phyloP scores from a whole-genome alignment of 2,329 filamentous ascomycete species.

The Cladosporium halotolerans region DNA sequence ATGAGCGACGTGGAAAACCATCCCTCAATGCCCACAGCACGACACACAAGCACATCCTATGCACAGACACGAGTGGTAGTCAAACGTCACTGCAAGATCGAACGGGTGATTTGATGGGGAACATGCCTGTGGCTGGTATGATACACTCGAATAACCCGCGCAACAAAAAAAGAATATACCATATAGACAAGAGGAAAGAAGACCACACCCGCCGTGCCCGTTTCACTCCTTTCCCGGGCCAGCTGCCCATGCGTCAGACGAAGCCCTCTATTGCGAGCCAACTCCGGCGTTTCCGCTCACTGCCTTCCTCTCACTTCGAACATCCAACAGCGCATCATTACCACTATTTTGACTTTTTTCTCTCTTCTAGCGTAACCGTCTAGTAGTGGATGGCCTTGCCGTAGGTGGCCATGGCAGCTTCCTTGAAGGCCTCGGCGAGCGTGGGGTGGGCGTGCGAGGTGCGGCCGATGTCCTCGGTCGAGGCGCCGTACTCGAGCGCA shows the following conservation, averaged over 20 bases:
- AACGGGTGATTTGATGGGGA: background rate
- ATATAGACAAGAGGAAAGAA: slow-evolving; percentile 4
- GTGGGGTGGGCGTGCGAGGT: slow-evolving; percentile 97
- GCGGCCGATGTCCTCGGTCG: slow-evolving; percentile 86
- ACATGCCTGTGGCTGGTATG: background rate
- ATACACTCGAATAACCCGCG: background rate
- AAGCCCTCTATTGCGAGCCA: no score
- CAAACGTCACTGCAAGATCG: no score
- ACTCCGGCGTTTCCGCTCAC: no score
- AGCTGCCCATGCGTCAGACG: no score
- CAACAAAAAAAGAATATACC: background rate
- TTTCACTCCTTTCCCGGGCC: no score
- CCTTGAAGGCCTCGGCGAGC: slow-evolving; percentile 96
- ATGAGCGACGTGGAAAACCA: no score
- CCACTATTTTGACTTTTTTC: background rate
- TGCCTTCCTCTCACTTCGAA: no score
- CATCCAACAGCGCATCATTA: background rate
- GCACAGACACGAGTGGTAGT: no score
- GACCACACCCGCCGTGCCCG: background rate
- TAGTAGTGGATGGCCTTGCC: slow-evolving; percentile 92
- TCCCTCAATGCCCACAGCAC: no score
- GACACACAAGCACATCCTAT: no score
- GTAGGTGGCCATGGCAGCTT: slow-evolving; percentile 97
- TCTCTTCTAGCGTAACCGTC: background rate
- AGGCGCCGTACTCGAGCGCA: slow-evolving; percentile 93